Evolutionary conservation across 202 grass and related monocot species (phyloP), one percentile per base, ranked within the genome.

Genomic region (Dendrocalamus latiflorus): DNA sequence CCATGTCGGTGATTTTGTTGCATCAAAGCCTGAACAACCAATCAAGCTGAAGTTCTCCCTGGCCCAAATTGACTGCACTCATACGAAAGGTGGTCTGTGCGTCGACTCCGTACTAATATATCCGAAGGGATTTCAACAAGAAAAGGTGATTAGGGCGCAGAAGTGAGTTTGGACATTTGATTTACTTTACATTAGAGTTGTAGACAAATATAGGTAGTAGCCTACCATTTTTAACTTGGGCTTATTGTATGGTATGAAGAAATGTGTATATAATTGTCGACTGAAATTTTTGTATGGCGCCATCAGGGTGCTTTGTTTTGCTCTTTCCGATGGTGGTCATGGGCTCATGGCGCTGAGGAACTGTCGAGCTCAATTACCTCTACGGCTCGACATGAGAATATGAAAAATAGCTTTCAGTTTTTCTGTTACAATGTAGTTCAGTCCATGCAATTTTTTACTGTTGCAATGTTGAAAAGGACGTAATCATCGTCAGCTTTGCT

Each of bases 1-100:
- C 88, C 90, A 89, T 59, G 92, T 89, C 0, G 95, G 92, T 17
- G 95, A 98, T 79, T 98, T 98, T 59, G 76, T 87, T 2, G 90
- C 85, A 9, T 39, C 74, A 10, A 86, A 72, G 63, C 86, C 82
- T 6, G 70, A 43, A 7, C n/a, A 82, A 26, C 48, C 82, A 3
- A 79, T 82, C 20, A 91, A 86, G 57, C 76, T 98, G 20, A 93
- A 98, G 80, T 93, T 94, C 84, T 98, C 95, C 25, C 76, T 94
- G 64, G 86, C 90, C 6, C 95, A 98, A 47, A 98, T 98, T 26
- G 92, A 98, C 72, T 94, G 92, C 75, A 98, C 95, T 0, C 95
- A 95, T 43, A 98, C 92, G 12, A 98, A 98, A 65, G 95, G 86
- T 21, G 92, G 95, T 3, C 68, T 94, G 2, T 94, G 92, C 54